Conservation (phyloP, 345 rosid species). For the Euphorbia peplus region DNA sequence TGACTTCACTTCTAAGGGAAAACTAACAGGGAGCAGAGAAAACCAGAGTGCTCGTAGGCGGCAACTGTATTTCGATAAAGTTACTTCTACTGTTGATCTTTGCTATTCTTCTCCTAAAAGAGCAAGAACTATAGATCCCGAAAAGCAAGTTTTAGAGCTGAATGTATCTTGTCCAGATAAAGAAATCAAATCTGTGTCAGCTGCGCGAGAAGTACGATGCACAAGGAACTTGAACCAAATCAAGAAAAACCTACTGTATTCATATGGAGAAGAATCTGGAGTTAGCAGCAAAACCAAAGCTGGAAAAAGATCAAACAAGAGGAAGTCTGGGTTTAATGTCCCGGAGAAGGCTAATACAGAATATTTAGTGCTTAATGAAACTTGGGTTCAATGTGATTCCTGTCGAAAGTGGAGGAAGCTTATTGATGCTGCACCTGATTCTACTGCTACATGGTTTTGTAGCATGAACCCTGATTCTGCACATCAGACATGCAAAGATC, state of each 20-base stretch:
- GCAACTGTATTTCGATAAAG: conserved; percentile 38
- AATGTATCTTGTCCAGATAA: conserved; percentile 29
- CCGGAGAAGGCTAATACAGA: conserved; percentile 29
- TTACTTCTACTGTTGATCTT: conserved; percentile 27
- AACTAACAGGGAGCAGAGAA: conserved; percentile 40
- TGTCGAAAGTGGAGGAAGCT: conserved; percentile 93
- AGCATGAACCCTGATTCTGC: conserved; percentile 74
- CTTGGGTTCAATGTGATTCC: conserved; percentile 93
- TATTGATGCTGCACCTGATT: conserved; percentile 39
- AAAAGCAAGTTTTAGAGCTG: conserved; percentile 36
- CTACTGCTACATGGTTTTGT: conserved; percentile 80
- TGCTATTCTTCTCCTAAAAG: conserved; percentile 46
- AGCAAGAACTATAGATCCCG: conserved; percentile 41
- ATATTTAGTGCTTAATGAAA: conserved; percentile 38
- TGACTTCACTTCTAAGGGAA: conserved; percentile 29
- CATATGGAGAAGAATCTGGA: conserved; percentile 40
- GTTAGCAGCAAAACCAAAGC: conserved; percentile 31
- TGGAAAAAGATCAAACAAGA: conserved; percentile 28
- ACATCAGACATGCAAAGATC: conserved; percentile 64
- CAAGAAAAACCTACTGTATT: conserved; percentile 56
- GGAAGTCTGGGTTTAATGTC: conserved; percentile 28
- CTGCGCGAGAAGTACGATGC: conserved; percentile 36
- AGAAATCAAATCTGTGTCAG: conserved; percentile 30
- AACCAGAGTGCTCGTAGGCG: conserved; percentile 41
- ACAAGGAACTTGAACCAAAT: conserved; percentile 48